phyloP scores from a whole-genome alignment of 179 eudicot genomes.

The Pouteria campechiana region DNA sequence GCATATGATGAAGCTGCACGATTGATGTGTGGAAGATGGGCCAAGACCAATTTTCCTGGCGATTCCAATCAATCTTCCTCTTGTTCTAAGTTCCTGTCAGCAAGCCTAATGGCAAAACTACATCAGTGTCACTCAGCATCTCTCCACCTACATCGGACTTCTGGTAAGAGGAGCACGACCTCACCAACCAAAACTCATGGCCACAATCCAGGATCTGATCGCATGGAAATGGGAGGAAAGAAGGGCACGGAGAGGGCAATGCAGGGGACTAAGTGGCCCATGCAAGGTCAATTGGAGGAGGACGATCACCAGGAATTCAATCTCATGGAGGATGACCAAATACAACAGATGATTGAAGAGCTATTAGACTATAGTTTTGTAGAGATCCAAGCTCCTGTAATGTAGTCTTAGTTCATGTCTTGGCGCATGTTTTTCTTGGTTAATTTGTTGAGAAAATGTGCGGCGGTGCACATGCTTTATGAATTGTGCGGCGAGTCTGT shows the following conservation, averaged over 20 bases:
- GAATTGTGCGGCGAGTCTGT: too few species aligned
- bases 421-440: too few species aligned
- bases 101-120: constrained; percentile 27
- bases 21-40: constrained; percentile 27
- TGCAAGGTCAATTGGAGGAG: too few species aligned
- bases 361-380: constrained; percentile 25
- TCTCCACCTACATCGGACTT: constrained; percentile 18
- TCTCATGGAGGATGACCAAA: constrained; percentile 25
- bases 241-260: constrained; percentile 2
- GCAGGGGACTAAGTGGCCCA: neutral
- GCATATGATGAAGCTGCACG: constrained; percentile 39
- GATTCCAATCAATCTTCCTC: constrained; percentile 25
- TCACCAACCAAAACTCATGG: too few species aligned
- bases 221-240: neutral
- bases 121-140: constrained; percentile 34
- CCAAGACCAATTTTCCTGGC: constrained; percentile 26
- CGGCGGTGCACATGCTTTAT: too few species aligned
- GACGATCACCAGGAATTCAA: constrained; percentile 11
- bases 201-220: neutral
- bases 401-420: too few species aligned
- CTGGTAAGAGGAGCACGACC: constrained; percentile 9
- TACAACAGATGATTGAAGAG: constrained; percentile 40
- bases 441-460: too few species aligned
- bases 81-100: constrained; percentile 23
- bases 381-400: too few species aligned